Conservation (phyloP, 2,329 filamentous ascomycete genomes). For the Diaporthe vaccinii region DNA sequence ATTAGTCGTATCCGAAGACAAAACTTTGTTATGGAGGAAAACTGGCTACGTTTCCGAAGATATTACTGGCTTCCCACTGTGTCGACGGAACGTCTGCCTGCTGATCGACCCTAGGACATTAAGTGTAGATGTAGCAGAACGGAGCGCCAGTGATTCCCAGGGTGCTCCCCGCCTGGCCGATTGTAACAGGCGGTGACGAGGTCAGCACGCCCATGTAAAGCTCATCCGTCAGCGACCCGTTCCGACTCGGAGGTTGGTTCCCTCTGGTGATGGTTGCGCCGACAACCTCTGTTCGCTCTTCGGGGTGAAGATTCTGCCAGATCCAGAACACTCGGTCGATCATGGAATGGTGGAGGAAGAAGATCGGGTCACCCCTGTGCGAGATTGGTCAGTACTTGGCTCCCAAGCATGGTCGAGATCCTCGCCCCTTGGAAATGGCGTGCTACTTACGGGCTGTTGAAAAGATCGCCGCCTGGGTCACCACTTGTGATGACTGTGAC, state of each 20-base stretch:
- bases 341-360: constrained; percentile 52
- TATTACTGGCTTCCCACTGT: background rate
- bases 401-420: background rate
- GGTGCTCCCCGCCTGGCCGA: constrained; percentile 15
- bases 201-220: constrained; percentile 20
- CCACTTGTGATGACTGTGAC: constrained; percentile 41
- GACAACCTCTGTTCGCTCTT: constrained; percentile 42
- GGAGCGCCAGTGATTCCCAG: constrained; percentile 11
- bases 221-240: constrained; percentile 10
- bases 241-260: background rate
- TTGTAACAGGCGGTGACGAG: constrained; percentile 2
- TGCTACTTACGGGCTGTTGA: constrained; percentile 45
- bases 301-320: constrained; percentile 53
- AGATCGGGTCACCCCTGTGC: constrained; percentile 49
- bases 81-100: background rate
- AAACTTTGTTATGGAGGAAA: no score
- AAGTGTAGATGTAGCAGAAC: constrained; percentile 17
- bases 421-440: no score
- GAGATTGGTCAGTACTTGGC: background rate
- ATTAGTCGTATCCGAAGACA: background rate
- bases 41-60: no score
- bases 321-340: constrained; percentile 52
- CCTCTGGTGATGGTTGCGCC: constrained; percentile 6
- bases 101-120: no score
- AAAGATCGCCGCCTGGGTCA: constrained; percentile 45